Conservation (phyloP, 331 rosid species). For the Pyrus hybrid region DNA sequence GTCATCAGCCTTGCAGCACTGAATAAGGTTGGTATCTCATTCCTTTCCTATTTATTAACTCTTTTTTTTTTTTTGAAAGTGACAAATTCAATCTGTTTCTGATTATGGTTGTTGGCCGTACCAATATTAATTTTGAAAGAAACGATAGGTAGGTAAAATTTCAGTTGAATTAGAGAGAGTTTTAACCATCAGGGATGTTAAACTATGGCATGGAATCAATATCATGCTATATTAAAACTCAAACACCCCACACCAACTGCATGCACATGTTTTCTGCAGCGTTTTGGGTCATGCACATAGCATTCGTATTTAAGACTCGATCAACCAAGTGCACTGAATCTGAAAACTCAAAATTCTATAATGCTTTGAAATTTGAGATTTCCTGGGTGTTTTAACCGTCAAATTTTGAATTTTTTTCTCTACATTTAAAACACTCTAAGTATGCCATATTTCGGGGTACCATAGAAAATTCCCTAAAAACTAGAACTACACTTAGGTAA, state of each 20-base stretch:
- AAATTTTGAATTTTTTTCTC: too few species aligned
- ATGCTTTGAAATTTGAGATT: too few species aligned
- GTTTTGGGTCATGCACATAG: background rate
- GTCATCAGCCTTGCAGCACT: constrained; percentile 97
- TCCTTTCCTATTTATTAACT: background rate
- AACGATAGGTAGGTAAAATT: too few species aligned
- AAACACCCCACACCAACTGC: background rate
- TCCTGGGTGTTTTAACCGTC: too few species aligned
- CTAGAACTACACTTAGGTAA: too few species aligned
- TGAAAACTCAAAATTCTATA: too few species aligned
- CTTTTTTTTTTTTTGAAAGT: background rate
- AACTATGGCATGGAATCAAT: background rate
- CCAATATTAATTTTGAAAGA: constrained; percentile 7
- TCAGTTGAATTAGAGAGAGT: background rate
- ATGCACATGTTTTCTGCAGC: background rate
- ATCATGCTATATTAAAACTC: background rate
- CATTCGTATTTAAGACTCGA: background rate
- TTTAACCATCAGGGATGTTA: too few species aligned
- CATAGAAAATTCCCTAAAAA: too few species aligned
- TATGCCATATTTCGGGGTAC: too few species aligned
- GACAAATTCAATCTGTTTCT: constrained; percentile 3
- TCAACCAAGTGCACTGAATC: background rate
- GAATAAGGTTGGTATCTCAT: constrained; percentile 58
- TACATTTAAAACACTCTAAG: too few species aligned
- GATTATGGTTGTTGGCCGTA: constrained; percentile 31